Percentiles rank a stretch among this genome's conserved stretches.
These are phyloP conservation scores for Leucoagaricus sp. DNA, from an alignment of 1,284 basidiomycete genomes.

Conservation along the genomic window DNA sequence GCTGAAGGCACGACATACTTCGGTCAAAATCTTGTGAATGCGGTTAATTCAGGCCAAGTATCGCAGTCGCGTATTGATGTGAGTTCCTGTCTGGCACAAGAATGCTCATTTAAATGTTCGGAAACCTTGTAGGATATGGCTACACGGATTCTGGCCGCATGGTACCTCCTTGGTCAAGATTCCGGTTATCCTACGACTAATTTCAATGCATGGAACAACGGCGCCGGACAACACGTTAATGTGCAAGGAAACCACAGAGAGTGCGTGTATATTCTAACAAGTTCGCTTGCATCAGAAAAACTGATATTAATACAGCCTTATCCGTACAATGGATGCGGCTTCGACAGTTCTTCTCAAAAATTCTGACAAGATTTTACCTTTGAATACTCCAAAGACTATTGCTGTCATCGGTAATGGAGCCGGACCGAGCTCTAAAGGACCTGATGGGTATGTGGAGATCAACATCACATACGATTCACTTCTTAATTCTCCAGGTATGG, in stretches of 20 bases:
- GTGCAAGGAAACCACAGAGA: constrained; percentile 67
- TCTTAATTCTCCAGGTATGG: constrained; percentile 33
- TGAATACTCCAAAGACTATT: constrained; percentile 53
- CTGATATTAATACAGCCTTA: constrained; percentile 40
- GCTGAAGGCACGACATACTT: constrained; percentile 45
- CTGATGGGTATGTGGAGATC: constrained; percentile 50
- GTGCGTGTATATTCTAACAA: constrained; percentile 27
- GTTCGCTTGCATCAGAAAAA: neutral
- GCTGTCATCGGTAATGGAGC: constrained; percentile 67
- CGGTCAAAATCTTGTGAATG: constrained; percentile 47
- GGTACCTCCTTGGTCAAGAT: constrained; percentile 64
- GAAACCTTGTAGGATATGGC: constrained; percentile 57
- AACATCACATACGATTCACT: constrained; percentile 16
- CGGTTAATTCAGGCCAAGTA: constrained; percentile 57
- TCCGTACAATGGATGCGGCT: constrained; percentile 68
- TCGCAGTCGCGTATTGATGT: constrained; percentile 51
- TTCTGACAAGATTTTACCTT: constrained; percentile 52
- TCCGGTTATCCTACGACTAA: constrained; percentile 52
- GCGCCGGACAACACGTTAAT: constrained; percentile 54
- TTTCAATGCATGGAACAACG: constrained; percentile 41
- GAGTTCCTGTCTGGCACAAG: neutral
- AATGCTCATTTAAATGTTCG: neutral
- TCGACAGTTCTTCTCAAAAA: constrained; percentile 81
- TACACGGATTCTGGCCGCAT: constrained; percentile 61
- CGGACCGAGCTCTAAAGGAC: constrained; percentile 54